Evolutionary conservation across 495 filamentous ascomycete species (phyloP).

Genomic region (Aspergillus baeticus): DNA sequence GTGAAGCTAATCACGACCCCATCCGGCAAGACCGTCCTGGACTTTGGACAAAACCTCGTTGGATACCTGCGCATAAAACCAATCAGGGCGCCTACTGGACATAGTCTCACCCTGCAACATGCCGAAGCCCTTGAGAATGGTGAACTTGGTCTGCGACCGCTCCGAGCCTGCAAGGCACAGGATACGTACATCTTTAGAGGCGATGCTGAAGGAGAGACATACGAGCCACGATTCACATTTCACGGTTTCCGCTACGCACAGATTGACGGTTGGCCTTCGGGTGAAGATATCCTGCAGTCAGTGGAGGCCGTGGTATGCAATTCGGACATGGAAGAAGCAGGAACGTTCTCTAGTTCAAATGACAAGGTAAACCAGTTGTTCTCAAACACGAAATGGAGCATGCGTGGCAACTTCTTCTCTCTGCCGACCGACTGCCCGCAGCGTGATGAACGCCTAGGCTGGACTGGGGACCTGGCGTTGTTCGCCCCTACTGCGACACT

Average conservation of each 20-base stretch:
- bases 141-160: background rate
- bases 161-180: background rate
- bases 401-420: conserved; percentile 55
- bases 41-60: conserved; percentile 10
- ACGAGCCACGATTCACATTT: conserved; percentile 43
- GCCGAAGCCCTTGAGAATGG: conserved; percentile 1
- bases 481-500: conserved; percentile 51
- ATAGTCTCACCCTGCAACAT: background rate
- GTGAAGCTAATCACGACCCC: background rate
- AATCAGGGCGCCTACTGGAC: background rate
- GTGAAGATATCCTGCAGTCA: too few species aligned
- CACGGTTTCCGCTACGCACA: conserved; percentile 58
- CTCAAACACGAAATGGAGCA: conserved; percentile 50
- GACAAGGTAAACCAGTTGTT: conserved; percentile 48
- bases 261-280: conserved; percentile 38
- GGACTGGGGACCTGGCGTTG: conserved; percentile 56
- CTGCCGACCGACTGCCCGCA: conserved; percentile 58
- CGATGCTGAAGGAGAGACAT: background rate
- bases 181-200: background rate
- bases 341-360: conserved; percentile 45
- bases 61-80: background rate
- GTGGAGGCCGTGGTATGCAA: too few species aligned
- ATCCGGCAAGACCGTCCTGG: background rate
- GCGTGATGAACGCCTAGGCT: conserved; percentile 57
- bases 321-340: conserved; percentile 9